Conservation (phyloP, 2,329 filamentous ascomycete genomes). For the Cladosporium austrohemisphaericum region DNA sequence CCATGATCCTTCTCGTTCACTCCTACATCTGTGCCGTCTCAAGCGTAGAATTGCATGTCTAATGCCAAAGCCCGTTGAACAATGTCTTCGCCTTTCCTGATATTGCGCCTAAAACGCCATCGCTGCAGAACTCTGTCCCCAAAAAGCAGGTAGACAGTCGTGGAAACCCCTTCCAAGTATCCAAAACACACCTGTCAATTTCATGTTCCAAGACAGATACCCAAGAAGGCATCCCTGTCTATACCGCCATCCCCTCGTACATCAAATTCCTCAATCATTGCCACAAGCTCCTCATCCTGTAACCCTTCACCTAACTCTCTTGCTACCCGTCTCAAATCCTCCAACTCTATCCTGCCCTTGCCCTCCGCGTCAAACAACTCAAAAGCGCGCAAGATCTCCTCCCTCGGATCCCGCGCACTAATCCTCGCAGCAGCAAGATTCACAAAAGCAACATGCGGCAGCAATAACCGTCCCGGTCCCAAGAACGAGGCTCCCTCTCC, state of each 20-base stretch:
- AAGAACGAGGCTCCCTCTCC: slow-evolving; percentile 29
- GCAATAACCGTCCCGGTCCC: slow-evolving; percentile 59
- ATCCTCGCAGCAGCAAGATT: slow-evolving; percentile 74
- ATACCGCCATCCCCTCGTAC: slow-evolving; percentile 83
- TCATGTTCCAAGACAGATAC: slow-evolving; percentile 56
- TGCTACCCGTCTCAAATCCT: slow-evolving; percentile 82
- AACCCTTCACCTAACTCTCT: slow-evolving; percentile 88
- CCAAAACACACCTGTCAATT: not conserved
- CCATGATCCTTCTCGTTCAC: not conserved
- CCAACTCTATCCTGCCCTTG: slow-evolving; percentile 87
- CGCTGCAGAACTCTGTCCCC: not conserved
- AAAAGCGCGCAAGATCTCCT: slow-evolving; percentile 89
- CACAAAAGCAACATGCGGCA: slow-evolving; percentile 70
- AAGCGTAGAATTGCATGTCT: no score
- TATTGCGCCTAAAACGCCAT: no score
- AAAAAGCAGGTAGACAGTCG: not conserved
- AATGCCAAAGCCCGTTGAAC: no score
- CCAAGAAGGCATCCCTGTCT: slow-evolving; percentile 60
- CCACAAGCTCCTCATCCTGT: slow-evolving; percentile 84
- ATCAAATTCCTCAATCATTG: slow-evolving; percentile 99
- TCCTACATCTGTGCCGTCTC: no score
- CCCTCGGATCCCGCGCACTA: slow-evolving; percentile 74
- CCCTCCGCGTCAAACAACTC: slow-evolving; percentile 86
- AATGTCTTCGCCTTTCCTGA: no score
- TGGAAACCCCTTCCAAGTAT: not conserved